phyloP scores from a whole-genome alignment of 805 yeast genomes.

The Candida nitratophila region DNA sequence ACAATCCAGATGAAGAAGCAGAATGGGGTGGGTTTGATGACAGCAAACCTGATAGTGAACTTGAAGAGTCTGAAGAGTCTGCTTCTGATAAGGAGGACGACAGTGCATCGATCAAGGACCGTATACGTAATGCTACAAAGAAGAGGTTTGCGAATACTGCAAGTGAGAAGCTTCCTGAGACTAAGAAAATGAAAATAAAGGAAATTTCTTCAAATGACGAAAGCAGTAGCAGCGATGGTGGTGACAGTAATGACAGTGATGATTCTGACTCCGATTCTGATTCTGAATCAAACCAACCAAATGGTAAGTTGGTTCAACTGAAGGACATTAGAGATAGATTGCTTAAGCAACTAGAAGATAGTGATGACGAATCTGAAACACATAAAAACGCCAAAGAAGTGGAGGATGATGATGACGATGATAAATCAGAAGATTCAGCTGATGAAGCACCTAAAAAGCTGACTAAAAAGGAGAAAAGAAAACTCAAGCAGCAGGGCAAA shows the following conservation, averaged over 20 bases:
- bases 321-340: slow-evolving; percentile 18
- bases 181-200: neutral
- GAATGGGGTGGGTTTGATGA: slow-evolving; percentile 9
- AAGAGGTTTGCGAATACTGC: neutral
- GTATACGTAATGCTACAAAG: neutral
- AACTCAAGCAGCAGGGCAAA: slow-evolving; percentile 28
- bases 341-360: slow-evolving; percentile 18
- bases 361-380: slow-evolving; percentile 12
- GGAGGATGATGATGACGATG: too few species aligned
- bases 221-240: slow-evolving; percentile 5
- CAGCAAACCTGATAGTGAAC: neutral
- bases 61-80: too few species aligned
- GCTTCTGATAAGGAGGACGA: neutral
- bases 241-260: slow-evolving; percentile 6
- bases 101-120: neutral
- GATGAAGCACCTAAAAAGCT: slow-evolving; percentile 4
- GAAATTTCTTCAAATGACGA: neutral
- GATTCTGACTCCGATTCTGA: neutral
- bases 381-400: too few species aligned
- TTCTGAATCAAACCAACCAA: neutral
- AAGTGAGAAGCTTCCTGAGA: neutral
- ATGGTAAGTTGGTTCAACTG: slow-evolving; percentile 17
- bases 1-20: slow-evolving; percentile 8
- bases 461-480: slow-evolving; percentile 19
- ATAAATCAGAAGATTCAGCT: too few species aligned